Base-by-base conservation (phyloP, 148 eudicot genomes). In the Vaccinium macrocarpon region DNA sequence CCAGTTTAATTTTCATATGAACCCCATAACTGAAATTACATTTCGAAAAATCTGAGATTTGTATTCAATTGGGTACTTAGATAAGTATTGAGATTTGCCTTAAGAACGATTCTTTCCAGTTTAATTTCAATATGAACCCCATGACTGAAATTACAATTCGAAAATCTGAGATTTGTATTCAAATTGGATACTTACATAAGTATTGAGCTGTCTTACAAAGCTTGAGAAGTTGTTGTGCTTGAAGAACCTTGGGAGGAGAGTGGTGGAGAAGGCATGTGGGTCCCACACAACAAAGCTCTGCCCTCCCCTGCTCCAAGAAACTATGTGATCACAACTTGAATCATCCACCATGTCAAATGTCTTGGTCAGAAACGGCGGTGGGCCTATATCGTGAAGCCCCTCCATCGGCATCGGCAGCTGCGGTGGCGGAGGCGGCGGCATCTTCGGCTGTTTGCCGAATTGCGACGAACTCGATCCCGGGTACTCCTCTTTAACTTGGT, bases 301-400 rank as follows among this genome's bases (percentile, higher is more conserved):
- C 32, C 98, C 98, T 64, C 86, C 93, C 90, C 94, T 93, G 86
- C 81, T 89, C 98, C 99, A 96, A 7, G 95, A 92, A 9, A 96
- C 93, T 68, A 94, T 87, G 52, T 64, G 83, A 88, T 91, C 86
- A 23, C 91, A 91, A 38, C 48, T 81, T 72, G 83, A 77, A 85
- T 96, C 98, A 83, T 96, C 97, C 80, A 96, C 98, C 95, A 94
- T 90, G n/a, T 94, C 98, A 84, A 85, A 96, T 8, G 95, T 93
- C 87, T 96, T 96, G 1, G 89, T 94, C 83, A 96, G 84, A 79
- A 96, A 94, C 59, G 99, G 98, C 8, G 98, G 99, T 5, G 98
- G 99, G 0, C 98, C 94, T 27, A 79, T 79, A 23, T 94, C 99
- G 77, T 96, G 88, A 15, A 96, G 89, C 52, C 99, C 98, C 82